Evolutionary conservation across 177 flowering plant genomes (phyloP), one percentile per base, ranked within the genome.

Genomic region (Telopea speciosissima): DNA sequence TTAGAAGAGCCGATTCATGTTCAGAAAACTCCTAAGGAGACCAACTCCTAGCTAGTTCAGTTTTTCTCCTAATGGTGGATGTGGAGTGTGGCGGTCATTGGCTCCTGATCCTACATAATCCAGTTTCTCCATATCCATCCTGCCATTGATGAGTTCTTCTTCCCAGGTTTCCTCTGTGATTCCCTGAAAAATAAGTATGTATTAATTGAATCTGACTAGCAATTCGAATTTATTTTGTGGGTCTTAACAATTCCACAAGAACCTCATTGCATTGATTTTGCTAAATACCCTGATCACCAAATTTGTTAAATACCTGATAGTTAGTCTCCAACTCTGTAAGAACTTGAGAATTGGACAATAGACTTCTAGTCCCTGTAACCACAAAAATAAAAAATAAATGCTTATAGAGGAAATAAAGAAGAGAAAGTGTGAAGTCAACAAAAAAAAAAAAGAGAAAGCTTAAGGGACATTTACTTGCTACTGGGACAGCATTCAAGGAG

Each of bases 101-200:
- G 96, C 86, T 22, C 91, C 90, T 1, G 90, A 82, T 25, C 87
- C 89, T n/a, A 90, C 87, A 71, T 90, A 90, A 66, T 90, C 92
- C 31, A 86, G 74, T 24, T 78, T 67, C 81, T 86, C 85, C 67
- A 85, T 64, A 16, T 72, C 77, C 88, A 84, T 80, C 75, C 86
- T 83, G 44, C 75, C 81, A 24, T 17, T 40, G 23, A 71, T 54
- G 3, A 56, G 12, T 54, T 74, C 70, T 44, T 69, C 67, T 33
- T 74, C 74, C 70, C 56, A 65, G 3, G 12, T 72, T n/a, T 73
- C 73, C 75, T 78, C 81, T 67, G 56, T 62, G 28, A n/a, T 67
- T 23, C 12, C 76, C 86, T 77, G 75, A 49, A 49, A 49, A 8
- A 49, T 5, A 49, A 49, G 5, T 2, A 49, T 11, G 54, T 12